Base-by-base conservation (phyloP, 2,329 filamentous ascomycete genomes). In the Rachicladosporium sp. region DNA sequence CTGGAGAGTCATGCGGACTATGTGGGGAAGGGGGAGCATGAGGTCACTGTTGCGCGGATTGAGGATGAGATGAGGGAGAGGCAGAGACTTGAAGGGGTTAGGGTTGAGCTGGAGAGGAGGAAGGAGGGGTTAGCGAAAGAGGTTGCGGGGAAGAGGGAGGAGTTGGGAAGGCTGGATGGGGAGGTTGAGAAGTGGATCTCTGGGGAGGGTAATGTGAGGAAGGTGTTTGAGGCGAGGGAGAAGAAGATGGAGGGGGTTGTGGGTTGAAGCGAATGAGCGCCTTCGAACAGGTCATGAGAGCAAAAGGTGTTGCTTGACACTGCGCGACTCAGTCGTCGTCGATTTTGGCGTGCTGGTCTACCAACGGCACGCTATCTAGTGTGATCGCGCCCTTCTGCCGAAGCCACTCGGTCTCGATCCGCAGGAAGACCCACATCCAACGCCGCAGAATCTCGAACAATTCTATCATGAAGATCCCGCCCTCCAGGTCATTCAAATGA, bases 351-450 rank as follows among this genome's bases (percentile, higher is more conserved):
- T 42, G 40, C 29, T 35, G 40, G 21, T 42, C 40, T 23, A 38
- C 35, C 35, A 42, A 19, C 12, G 40, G 40, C 12, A 42, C 21
- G 6, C 35, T 42, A 35, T 42, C 40, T 32, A 42, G 27, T 19
- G 35, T 35, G 7, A 38, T 33, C 9, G 31, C 31, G 10, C 40
- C 36, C 2, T 36, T 31, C 36, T 42, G 40, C 40, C 40, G 37
- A 6, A 58, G 47, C 82, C 83, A 94, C 66, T 98, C 91, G 13
- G 86, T 88, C 68, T 98, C 91, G 31, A 93, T 80, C 7, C 91
- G 76, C 63, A 96, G 85, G 63, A 95, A 96, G 42, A 95, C 86
- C 91, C 91, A 98, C 44, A 96, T 73, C 87, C 89, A 96, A 42
- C 91, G 73, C 35, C 91, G 74, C 34, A 85, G 70, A 11, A 96